phyloP scores from a whole-genome alignment of 106 monocot genomes.

The Dendrobium officinale region DNA sequence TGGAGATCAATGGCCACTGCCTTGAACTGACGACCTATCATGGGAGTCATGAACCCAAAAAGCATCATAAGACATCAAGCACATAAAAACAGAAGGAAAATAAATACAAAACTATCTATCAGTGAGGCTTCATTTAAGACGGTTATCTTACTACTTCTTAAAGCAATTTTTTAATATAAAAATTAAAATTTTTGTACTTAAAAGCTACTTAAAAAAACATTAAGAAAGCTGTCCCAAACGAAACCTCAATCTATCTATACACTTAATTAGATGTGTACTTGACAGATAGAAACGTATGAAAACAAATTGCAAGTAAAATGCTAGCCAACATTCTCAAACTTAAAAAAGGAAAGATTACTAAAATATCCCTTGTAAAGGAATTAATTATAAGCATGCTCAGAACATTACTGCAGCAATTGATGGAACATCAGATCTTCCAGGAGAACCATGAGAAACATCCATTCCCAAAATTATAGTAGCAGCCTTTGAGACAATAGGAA shows the following conservation, averaged over 20 bases:
- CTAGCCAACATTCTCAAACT: background rate
- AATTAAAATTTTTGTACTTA: no score
- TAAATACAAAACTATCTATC: background rate
- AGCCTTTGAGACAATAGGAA: constrained; percentile 11
- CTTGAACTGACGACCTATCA: constrained; percentile 86
- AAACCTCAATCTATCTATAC: background rate
- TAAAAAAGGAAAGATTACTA: background rate
- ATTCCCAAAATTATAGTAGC: constrained; percentile 19
- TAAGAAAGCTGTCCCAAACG: no score
- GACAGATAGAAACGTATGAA: background rate
- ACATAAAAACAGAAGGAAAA: background rate
- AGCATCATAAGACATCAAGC: background rate
- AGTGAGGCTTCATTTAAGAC: background rate
- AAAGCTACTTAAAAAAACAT: no score
- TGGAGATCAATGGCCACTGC: constrained; percentile 76
- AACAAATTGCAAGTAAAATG: background rate
- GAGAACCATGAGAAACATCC: constrained; percentile 44
- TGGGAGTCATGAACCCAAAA: background rate
- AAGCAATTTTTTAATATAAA: no score
- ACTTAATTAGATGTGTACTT: background rate
- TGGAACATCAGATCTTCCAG: constrained; percentile 59
- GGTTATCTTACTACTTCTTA: no score
- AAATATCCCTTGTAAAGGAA: no score
- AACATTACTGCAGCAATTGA: constrained; percentile 56
- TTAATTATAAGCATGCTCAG: background rate